Base-by-base conservation (phyloP, 306 rosid species). In the Rubus parviflorus region DNA sequence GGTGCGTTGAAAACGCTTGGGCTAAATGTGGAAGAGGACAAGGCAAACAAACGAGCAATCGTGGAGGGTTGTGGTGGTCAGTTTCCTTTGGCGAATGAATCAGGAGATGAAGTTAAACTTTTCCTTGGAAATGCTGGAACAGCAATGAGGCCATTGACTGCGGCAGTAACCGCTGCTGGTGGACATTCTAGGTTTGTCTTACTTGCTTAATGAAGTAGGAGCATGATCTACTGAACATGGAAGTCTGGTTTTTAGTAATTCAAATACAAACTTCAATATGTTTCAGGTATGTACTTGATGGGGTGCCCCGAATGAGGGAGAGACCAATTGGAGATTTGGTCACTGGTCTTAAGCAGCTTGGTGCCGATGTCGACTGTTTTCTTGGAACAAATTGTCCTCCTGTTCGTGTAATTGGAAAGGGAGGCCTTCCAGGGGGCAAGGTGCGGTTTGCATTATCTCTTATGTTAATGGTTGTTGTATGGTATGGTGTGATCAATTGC, bases 41-140 rank as follows among this genome's bases (percentile, higher is more conserved):
- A 87, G 68, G 81, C 80, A 75, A 85, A 77, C 69, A 93, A 93
- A 81, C 86, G 84, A 85, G 99, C 98, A 51, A 51, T 81, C n/a
- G 97, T 96, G 54, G 94, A 87, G 87, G 99, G 99, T 40, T 86
- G 94, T 70, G 98, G 96, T 23, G 98, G 99, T 68, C 87, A 79
- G 73, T 96, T 96, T 82, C 99, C 98, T 25, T 73, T 82, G 35
- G 86, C 79, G 20, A 81, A 80, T 76, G 91, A 86, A 41, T 84
- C 98, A 49, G 84, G 83, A 16, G 88, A 86, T 68, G 98, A 96
- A 86, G 78, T 96, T 82, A 84, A 81, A 75, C 90, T 96, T 75
- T 96, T 96, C 90, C 98, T 96, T 77, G 99, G 99, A 77, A 96
- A 96, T 86, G 99, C 99, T 37, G 99, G 99, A 83, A 96, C 99